Conservation (phyloP, 108 stramenopile genomes). For the Aureococcus anophagefferens region DNA sequence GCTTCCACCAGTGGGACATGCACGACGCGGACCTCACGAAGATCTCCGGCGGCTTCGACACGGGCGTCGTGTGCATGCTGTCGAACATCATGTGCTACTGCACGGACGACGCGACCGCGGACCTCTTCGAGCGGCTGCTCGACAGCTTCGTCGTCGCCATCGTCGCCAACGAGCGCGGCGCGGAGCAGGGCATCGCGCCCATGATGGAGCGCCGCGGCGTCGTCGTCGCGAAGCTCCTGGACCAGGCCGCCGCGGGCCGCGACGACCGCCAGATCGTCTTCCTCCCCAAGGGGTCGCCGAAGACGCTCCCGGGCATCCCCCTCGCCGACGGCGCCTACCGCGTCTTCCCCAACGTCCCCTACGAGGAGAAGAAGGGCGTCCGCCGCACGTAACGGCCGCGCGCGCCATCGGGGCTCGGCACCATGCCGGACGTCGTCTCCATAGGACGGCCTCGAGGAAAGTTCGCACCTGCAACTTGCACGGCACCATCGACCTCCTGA, state of each 20-base stretch:
- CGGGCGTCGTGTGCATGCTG: background rate
- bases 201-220: constrained; percentile 18
- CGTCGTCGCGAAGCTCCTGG: constrained; percentile 13
- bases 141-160: constrained; percentile 2
- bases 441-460: too few relatives aligned
- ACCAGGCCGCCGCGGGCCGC: background rate
- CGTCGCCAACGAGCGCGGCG: constrained; percentile 22
- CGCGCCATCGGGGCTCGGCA: too few relatives aligned
- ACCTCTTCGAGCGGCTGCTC: constrained; percentile 12
- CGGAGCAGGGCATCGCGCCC: constrained; percentile 3
- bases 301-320: background rate
- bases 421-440: too few relatives aligned
- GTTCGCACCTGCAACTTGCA: too few relatives aligned
- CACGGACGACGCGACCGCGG: constrained; percentile 16
- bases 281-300: background rate
- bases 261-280: constrained; percentile 2
- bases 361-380: constrained; percentile 17
- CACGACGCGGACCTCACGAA: background rate
- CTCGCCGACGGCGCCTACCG: background rate
- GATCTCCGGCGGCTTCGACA: background rate
- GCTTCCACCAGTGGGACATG: constrained; percentile 18
- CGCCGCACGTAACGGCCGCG: too few relatives aligned
- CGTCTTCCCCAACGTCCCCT: constrained; percentile 24
- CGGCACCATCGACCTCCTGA: too few relatives aligned
- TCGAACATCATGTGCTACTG: constrained; percentile 19